Base-by-base conservation (phyloP, 352 stramenopile genomes). In the Phytopythium delawarense region DNA sequence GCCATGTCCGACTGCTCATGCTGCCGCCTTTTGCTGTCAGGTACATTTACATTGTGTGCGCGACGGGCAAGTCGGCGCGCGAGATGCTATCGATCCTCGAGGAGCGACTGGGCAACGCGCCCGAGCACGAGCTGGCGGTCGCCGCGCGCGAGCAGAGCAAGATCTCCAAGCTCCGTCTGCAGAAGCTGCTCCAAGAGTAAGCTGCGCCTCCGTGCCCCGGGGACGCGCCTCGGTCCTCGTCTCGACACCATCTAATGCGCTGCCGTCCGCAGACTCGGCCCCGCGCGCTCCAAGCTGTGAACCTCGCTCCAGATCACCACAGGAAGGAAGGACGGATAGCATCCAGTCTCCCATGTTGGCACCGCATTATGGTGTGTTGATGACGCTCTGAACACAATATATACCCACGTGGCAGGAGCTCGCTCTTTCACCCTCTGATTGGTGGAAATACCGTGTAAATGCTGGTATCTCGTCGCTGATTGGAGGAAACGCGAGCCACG, bases 1-100 rank as follows among this genome's bases (percentile, higher is more conserved):
- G 3, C 5, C 7, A 49, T 21, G 21, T 7, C 7, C 25, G 18
- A 21, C 20, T 37, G 42, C 25, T 48, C 20, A 23, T 16, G 55
- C 34, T 13, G 34, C 34, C 11, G 7, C 7, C 11, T 39, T 39
- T 7, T 39, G 34, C 34, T 39, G 34, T 7, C 50, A 89, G 78
- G 16, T 91, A 88, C 66, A 89, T 91, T 34, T 93, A 85, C 70
- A 91, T 93, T 54, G 77, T 93, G 13, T 93, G 84, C 51, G 81
- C 81, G 13, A 93, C 84, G 39, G 81, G 81, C 55, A 93, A 93
- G 58, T 89, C 81, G 16, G 81, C 84, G 5, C 60, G 75, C 7
- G 81, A 91, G 65, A 93, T 91, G 84, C 75, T 93, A 2, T 54
- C 60, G 23, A 89, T 93, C 62, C 63, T 93, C 16, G 70, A 91